A percentile compares a stretch with the other conserved stretches of the same genome.
These are phyloP conservation scores for Saccharum spontaneum DNA, from an alignment of 176 grass and related monocot species.

Conservation along the genomic window DNA sequence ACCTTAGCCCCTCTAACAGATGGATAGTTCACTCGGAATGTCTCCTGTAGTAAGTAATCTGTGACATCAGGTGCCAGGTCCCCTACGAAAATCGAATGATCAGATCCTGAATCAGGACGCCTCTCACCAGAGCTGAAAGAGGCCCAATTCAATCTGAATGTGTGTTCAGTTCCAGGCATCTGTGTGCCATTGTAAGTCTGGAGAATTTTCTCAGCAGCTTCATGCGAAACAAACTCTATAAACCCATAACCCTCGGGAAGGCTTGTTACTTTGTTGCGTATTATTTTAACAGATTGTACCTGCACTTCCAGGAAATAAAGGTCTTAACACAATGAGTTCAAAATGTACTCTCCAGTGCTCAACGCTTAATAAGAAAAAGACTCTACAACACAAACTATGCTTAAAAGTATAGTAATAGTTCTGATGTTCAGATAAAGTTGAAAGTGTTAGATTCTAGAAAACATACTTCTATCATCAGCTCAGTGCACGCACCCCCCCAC, in stretches of 20 bases:
- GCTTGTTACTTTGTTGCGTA: constrained; percentile 88
- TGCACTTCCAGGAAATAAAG: constrained; percentile 41
- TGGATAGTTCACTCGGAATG: constrained; percentile 76
- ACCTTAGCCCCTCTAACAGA: constrained; percentile 98
- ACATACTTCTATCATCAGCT: not conserved
- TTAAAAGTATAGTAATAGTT: not conserved
- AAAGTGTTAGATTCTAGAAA: not conserved
- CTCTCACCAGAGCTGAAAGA: constrained; percentile 95
- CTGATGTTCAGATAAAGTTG: not conserved
- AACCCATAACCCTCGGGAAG: constrained; percentile 98
- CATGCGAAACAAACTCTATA: constrained; percentile 94
- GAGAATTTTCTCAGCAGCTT: constrained; percentile 86
- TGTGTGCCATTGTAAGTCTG: constrained; percentile 87
- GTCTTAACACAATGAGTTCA: constrained; percentile 25
- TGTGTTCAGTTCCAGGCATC: constrained; percentile 96
- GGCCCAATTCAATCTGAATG: constrained; percentile 98
- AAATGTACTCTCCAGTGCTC: not conserved
- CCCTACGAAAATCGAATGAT: constrained; percentile 97
- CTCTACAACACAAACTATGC: not conserved
- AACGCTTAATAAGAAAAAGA: constrained; percentile 6
- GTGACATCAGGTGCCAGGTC: constrained; percentile 98
- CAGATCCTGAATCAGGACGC: constrained; percentile 66
- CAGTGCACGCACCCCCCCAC: not conserved
- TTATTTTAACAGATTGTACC: constrained; percentile 89
- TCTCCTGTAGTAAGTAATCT: constrained; percentile 97